Evolutionary conservation across 2,329 filamentous ascomycete genomes (phyloP).

Genomic region (Fusarium sp.): DNA sequence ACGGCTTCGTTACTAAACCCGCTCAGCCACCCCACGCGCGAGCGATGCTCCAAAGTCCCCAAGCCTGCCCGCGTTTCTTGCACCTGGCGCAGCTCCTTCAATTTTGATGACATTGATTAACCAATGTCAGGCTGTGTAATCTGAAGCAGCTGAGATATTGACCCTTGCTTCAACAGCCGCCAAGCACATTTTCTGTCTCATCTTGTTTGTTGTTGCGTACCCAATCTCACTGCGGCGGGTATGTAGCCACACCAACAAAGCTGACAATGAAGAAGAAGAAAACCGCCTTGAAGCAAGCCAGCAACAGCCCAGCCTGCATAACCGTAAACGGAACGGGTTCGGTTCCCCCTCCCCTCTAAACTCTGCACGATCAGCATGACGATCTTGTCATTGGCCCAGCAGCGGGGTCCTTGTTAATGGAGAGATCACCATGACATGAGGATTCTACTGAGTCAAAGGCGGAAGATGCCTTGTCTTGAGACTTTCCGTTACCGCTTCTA

Average conservation of each 20-base stretch:
- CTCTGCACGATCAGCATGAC: conserved; percentile 28
- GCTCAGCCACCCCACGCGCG: conserved; percentile 10
- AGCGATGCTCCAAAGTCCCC: conserved; percentile 3
- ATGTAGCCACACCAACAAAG: background rate
- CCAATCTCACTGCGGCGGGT: background rate
- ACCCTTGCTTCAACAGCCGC: background rate
- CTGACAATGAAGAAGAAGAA: background rate
- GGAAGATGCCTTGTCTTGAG: conserved; percentile 19
- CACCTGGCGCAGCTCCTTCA: conserved; percentile 28
- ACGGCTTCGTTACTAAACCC: conserved; percentile 20
- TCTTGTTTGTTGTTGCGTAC: background rate
- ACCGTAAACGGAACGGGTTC: background rate
- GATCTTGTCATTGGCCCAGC: conserved; percentile 35
- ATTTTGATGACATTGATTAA: conserved; percentile 3
- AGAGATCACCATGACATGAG: conserved; percentile 4
- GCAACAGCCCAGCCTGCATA: conserved; percentile 1
- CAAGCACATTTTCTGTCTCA: background rate
- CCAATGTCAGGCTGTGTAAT: conserved; percentile 17
- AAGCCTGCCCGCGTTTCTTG: conserved; percentile 6
- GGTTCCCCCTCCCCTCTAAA: background rate
- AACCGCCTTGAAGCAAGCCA: background rate
- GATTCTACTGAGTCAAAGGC: background rate
- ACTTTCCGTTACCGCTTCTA: conserved; percentile 7
- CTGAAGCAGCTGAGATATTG: conserved; percentile 11
- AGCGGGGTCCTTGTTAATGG: conserved; percentile 2